Evolutionary conservation across 75 land plant species (phyloP).

Genomic region (Isoetes taiwanensis): DNA sequence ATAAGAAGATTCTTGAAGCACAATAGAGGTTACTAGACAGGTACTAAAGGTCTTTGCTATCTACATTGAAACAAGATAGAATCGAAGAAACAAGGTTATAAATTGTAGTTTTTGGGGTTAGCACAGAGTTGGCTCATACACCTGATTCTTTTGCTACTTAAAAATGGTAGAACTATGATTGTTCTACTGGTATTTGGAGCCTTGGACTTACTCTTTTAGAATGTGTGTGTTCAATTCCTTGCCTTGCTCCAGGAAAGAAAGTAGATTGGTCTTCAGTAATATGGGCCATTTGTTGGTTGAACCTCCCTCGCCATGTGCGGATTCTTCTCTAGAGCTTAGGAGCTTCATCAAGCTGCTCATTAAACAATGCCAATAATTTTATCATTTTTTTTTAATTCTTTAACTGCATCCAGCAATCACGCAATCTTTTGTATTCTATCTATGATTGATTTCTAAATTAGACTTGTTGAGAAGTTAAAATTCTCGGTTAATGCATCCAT

Average conservation of each 20-base stretch:
- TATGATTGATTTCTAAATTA: too few relatives aligned
- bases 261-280: slow-evolving; percentile 74
- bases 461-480: too few relatives aligned
- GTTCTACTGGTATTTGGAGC: slow-evolving; percentile 73
- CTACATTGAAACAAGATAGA: slow-evolving; percentile 49
- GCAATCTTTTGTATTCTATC: too few relatives aligned
- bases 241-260: slow-evolving; percentile 38
- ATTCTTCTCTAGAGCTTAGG: slow-evolving; percentile 41
- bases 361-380: too few relatives aligned
- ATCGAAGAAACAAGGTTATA: slow-evolving; percentile 38
- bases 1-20: slow-evolving; percentile 14
- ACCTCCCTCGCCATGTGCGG: slow-evolving; percentile 35
- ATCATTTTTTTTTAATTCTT: too few relatives aligned
- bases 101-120: slow-evolving; percentile 72
- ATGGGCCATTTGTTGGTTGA: slow-evolving; percentile 64
- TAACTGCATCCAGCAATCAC: too few relatives aligned
- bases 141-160: slow-evolving; percentile 40
- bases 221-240: slow-evolving; percentile 57
- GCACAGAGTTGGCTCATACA: slow-evolving; percentile 37
- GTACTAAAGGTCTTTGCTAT: slow-evolving; percentile 55
- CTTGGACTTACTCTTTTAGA: slow-evolving; percentile 56
- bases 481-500: too few relatives aligned
- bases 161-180: slow-evolving; percentile 53
- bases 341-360: slow-evolving; percentile 39
- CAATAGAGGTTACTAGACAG: slow-evolving; percentile 27